These are phyloP conservation scores for Pseudozyma thailandica DNA, from an alignment of 1,284 basidiomycete genomes.

Conservation along the genomic window DNA sequence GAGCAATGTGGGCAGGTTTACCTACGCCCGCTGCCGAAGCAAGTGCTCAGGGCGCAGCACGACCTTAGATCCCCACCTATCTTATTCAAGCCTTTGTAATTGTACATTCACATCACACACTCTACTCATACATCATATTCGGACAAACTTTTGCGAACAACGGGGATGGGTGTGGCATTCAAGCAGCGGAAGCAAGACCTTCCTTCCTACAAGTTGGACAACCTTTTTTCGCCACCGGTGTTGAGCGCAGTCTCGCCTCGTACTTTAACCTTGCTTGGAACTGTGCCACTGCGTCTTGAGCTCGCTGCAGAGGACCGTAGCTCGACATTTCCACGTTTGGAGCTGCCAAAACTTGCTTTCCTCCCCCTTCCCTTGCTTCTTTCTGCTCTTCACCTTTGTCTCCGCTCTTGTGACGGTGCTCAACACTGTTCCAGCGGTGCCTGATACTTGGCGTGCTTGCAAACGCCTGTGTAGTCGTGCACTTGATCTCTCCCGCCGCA, in stretches of 20 bases:
- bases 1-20: conserved; percentile 49
- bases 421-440: conserved; percentile 25
- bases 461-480: conserved; percentile 42
- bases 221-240: conserved; percentile 25
- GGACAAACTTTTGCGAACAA: no score
- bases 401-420: conserved; percentile 5
- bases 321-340: conserved; percentile 14
- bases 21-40: conserved; percentile 33
- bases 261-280: conserved; percentile 43
- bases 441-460: conserved; percentile 17
- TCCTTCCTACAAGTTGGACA: conserved; percentile 41
- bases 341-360: conserved; percentile 4
- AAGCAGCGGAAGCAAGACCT: conserved; percentile 4
- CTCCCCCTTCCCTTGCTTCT: not conserved
- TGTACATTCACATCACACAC: no score
- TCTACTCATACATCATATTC: not conserved
- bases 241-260: conserved; percentile 40
- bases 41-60: conserved; percentile 4
- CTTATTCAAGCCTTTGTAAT: no score
- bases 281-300: conserved; percentile 14
- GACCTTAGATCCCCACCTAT: conserved; percentile 4
- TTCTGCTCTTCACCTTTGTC: no score
- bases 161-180: not conserved
- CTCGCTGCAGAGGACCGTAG: conserved; percentile 39
- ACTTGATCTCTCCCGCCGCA: conserved; percentile 9